Evolutionary conservation across 2,329 filamentous ascomycete species (phyloP), one percentile per base, ranked within the genome.

Genomic region (Colletotrichum musicola): DNA sequence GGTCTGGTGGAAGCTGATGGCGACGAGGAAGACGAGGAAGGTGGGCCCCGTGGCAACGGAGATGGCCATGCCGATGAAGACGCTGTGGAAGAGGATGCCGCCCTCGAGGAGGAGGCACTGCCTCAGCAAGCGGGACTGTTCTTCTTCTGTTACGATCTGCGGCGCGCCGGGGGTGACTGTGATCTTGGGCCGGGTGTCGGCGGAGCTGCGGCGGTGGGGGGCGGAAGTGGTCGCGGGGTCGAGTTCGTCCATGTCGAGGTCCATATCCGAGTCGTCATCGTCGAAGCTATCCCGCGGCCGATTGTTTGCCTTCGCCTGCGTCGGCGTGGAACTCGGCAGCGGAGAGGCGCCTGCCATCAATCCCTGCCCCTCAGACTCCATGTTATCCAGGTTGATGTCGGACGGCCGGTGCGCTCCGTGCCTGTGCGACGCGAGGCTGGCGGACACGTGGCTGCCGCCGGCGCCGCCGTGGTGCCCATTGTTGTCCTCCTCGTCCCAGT

Each of bases 31-130:
- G 13, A 95, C 92, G 49, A 93, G 83, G 75, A 96, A 96, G 1
- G 92, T 89, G 0, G 92, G 91, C 0, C 93, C 93, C 0, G 92
- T 94, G 0, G 93, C 90, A 1, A 96, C 93, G 1, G 92, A 94
- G 35, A 96, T 85, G 4, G 93, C 92, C 92, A 95, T 95, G 70
- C 93, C 93, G 73, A 96, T 95, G 75, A 96, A 96, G 62, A 96
- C 85, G 75, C 90, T 93, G 81, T 96, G 93, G 77, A 95, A 95
- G 16, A 96, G 85, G 70, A 96, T 95, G 20, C 93, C 93, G 0
- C 92, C 92, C 80, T 95, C 93, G 3, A 96, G 86, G 25, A 96
- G 85, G 53, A 95, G 82, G 73, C 93, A 95, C 78, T 96, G 93
- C 10, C 95, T 82, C 73, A 95, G 85, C 71, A 91, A 86, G 12